A percentile compares a stretch with the other conserved stretches of the same genome.
These are phyloP conservation scores for Flaveria robusta DNA, from an alignment of 129 eudicot species.

Conservation along the genomic window DNA sequence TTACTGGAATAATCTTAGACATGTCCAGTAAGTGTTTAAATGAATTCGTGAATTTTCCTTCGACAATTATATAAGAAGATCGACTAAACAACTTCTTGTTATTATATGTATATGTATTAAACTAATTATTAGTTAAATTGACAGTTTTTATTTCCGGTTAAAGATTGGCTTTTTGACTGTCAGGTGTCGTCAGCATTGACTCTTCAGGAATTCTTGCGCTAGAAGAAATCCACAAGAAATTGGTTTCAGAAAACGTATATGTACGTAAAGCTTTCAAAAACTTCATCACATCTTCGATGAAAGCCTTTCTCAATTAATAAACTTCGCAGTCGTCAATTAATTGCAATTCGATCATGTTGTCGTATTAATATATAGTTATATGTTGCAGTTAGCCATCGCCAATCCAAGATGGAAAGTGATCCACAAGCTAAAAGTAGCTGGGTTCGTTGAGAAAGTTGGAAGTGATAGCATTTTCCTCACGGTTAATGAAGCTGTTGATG, in stretches of 20 bases:
- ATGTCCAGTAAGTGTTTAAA: slow-evolving; percentile 50
- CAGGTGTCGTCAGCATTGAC: slow-evolving; percentile 63
- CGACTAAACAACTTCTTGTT: too few species aligned
- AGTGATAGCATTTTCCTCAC: slow-evolving; percentile 48
- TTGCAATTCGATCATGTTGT: too few species aligned
- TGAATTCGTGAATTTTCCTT: neutral
- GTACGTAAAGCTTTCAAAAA: slow-evolving; percentile 27
- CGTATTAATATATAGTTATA: too few species aligned
- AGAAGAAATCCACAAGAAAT: slow-evolving; percentile 57
- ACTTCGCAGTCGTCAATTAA: too few species aligned
- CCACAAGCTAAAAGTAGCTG: slow-evolving; percentile 53
- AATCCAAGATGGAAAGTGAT: slow-evolving; percentile 75
- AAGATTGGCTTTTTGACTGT: neutral
- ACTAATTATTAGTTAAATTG: neutral
- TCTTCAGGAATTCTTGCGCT: slow-evolving; percentile 57
- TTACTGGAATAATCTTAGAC: slow-evolving; percentile 50
- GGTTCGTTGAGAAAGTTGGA: slow-evolving; percentile 56
- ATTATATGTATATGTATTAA: neutral
- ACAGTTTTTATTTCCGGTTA: neutral
- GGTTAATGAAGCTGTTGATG: slow-evolving; percentile 61
- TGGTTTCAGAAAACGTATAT: slow-evolving; percentile 39
- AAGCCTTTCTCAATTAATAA: too few species aligned
- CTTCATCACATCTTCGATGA: neutral
- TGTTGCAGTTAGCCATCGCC: slow-evolving; percentile 49
- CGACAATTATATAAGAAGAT: too few species aligned